These are phyloP conservation scores for Termitomyces sp. DNA, from an alignment of 768 basidiomycete genomes.

Conservation along the genomic window DNA sequence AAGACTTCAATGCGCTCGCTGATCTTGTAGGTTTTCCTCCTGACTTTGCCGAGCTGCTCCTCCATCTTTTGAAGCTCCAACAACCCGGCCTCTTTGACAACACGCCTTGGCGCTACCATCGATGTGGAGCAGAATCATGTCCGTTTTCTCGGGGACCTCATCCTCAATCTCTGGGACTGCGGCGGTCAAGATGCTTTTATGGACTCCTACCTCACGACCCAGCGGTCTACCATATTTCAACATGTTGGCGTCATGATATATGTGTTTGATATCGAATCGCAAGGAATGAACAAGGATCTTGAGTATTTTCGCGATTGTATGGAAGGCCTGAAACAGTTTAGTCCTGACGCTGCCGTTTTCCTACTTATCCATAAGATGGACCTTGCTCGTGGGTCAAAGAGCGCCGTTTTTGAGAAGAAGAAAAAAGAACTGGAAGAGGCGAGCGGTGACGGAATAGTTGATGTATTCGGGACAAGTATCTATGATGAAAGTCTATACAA, in stretches of 20 bases:
- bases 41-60: neutral
- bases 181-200: constrained; percentile 98
- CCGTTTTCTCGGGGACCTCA: constrained; percentile 92
- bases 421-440: constrained; percentile 65
- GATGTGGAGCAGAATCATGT: constrained; percentile 98
- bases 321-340: constrained; percentile 70
- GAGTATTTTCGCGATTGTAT: constrained; percentile 92
- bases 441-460: constrained; percentile 53
- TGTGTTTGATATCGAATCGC: constrained; percentile 92
- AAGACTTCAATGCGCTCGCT: constrained; percentile 99
- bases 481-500: constrained; percentile 97
- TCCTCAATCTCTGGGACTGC: constrained; percentile 97
- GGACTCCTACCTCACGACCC: constrained; percentile 91
- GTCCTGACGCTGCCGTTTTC: constrained; percentile 82
- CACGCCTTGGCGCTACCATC: constrained; percentile 91
- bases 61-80: constrained; percentile 61
- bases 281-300: constrained; percentile 80
- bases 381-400: constrained; percentile 63
- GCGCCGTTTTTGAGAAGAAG: constrained; percentile 62
- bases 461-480: constrained; percentile 90
- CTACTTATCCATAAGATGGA: constrained; percentile 98
- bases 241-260: constrained; percentile 98
- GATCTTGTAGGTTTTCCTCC: constrained; percentile 74
- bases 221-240: constrained; percentile 92
- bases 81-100: constrained; percentile 87